Base-by-base conservation (phyloP, 2,329 filamentous ascomycete genomes). In the Eutypella sp. region DNA sequence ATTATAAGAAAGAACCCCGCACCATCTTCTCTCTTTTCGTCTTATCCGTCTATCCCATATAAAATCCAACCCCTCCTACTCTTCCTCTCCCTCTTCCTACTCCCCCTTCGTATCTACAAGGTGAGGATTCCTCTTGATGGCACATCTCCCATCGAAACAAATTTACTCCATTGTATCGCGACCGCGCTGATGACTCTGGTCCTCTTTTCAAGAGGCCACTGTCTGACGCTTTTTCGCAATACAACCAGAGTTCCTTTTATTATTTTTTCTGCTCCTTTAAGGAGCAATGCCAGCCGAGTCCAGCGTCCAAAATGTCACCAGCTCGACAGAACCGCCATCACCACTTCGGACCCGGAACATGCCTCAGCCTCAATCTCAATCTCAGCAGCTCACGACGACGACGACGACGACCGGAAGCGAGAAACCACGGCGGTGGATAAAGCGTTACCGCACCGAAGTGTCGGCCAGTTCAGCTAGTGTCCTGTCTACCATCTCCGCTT, bases 361-460 rank as follows among this genome's bases (percentile, higher is more conserved):
- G 70, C 67, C 68, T 67, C 64, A 61, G 54, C 52, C n/a, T 57
- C 54, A 59, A 50, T 56, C n/a, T n/a, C n/a, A n/a, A n/a, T n/a
- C n/a, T n/a, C n/a, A n/a, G n/a, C n/a, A n/a, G n/a, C n/a, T n/a
- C n/a, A n/a, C n/a, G n/a, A n/a, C n/a, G n/a, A n/a, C n/a, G n/a
- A n/a, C n/a, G n/a, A n/a, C n/a, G n/a, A n/a, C n/a, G n/a, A 59
- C 41, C 50, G 57, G 47, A 50, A 59, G 57, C 54, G 61, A 62
- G 53, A 58, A 60, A 52, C 58, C 58, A 57, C 57, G 61, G 55
- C 67, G 66, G 57, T 85, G 84, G 72, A 74, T 85, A 59, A 90
- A 89, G 70, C 78, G 77, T 55, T 92, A 93, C 67, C 80, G 87
- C 54, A 91, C 85, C 41, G 86, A 92, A 68, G 82, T 93, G 54